These are phyloP conservation scores for Coemansia sp. DNA, from an alignment of 192 early-diverging fungal species.

Conservation along the genomic window DNA sequence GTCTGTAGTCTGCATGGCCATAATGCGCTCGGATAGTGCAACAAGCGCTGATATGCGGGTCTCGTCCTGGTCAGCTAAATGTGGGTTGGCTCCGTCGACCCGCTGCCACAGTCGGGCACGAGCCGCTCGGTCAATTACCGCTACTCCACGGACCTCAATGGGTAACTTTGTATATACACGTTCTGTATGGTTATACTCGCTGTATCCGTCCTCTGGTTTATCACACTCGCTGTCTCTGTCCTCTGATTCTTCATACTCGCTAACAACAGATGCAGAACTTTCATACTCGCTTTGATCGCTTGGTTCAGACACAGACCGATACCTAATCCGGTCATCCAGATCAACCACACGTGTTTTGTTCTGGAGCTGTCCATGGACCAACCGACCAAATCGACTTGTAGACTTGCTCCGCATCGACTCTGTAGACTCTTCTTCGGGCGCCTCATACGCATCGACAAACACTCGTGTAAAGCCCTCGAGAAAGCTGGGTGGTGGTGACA, in stretches of 20 bases:
- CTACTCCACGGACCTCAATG: background rate
- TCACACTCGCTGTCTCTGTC: too few relatives aligned
- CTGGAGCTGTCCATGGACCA: background rate
- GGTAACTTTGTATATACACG: background rate
- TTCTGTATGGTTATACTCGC: background rate
- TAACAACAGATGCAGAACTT: too few relatives aligned
- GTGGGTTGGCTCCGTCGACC: background rate
- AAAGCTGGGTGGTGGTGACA: slow-evolving; percentile 32
- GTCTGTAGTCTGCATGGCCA: background rate
- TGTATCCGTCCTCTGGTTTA: too few relatives aligned
- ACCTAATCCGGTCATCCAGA: too few relatives aligned
- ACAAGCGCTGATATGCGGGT: slow-evolving; percentile 21
- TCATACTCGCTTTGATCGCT: too few relatives aligned
- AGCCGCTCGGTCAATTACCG: slow-evolving; percentile 19
- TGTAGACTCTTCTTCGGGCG: background rate
- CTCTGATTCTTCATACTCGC: too few relatives aligned
- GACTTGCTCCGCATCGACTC: background rate
- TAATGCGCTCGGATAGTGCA: slow-evolving; percentile 17
- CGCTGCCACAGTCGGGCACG: slow-evolving; percentile 28
- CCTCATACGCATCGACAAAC: slow-evolving; percentile 36
- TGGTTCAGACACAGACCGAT: too few relatives aligned
- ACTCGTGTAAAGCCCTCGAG: slow-evolving; percentile 37
- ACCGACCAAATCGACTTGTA: background rate
- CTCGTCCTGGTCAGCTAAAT: slow-evolving; percentile 12
- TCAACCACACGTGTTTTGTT: too few relatives aligned